A percentile compares a stretch with the other conserved stretches of the same genome.
phyloP scores from a whole-genome alignment of 2,329 filamentous ascomycete species.

The Teratosphaeria viscida region DNA sequence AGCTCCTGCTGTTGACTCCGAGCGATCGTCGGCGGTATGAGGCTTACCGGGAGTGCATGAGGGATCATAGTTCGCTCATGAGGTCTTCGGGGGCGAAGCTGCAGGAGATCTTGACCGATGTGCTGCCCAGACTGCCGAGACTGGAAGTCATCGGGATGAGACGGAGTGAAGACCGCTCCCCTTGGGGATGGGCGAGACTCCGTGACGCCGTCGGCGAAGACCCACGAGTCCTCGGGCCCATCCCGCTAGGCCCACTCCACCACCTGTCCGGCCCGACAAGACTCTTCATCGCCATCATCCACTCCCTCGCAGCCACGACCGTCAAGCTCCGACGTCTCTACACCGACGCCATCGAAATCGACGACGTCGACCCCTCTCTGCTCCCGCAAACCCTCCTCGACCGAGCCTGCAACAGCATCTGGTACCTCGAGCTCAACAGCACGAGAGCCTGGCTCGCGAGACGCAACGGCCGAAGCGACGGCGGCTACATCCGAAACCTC shows the following conservation, averaged over 20 bases:
- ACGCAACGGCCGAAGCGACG: slow-evolving; percentile 3
- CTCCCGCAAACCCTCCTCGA: slow-evolving; percentile 10
- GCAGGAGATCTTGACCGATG: slow-evolving; percentile 6
- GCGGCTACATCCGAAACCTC: not conserved
- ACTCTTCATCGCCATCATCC: slow-evolving; percentile 18
- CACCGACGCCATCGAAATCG: slow-evolving; percentile 23
- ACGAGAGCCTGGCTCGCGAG: slow-evolving; percentile 12
- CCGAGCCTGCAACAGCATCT: slow-evolving; percentile 13
- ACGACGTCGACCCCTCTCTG: slow-evolving; percentile 11
- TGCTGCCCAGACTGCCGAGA: slow-evolving; percentile 16
- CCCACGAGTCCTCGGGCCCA: slow-evolving; percentile 18
- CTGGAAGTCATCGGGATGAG: slow-evolving; percentile 23
- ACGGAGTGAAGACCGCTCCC: slow-evolving; percentile 17
- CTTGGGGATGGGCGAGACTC: slow-evolving; percentile 19
- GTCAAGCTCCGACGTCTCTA: slow-evolving; percentile 19
- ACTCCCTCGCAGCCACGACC: slow-evolving; percentile 9
- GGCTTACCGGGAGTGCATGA: slow-evolving; percentile 12
- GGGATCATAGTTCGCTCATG: slow-evolving; percentile 14
- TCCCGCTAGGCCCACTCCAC: slow-evolving; percentile 9
- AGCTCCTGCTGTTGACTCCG: slow-evolving; percentile 6
- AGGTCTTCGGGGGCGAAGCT: slow-evolving; percentile 5
- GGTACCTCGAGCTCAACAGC: slow-evolving; percentile 22
- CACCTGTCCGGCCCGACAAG: slow-evolving; percentile 14
- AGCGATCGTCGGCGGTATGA: slow-evolving; percentile 7
- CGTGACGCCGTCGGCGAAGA: slow-evolving; percentile 17